Conservation (phyloP, 495 filamentous ascomycete genomes). For the Trichoderma gamsii region DNA sequence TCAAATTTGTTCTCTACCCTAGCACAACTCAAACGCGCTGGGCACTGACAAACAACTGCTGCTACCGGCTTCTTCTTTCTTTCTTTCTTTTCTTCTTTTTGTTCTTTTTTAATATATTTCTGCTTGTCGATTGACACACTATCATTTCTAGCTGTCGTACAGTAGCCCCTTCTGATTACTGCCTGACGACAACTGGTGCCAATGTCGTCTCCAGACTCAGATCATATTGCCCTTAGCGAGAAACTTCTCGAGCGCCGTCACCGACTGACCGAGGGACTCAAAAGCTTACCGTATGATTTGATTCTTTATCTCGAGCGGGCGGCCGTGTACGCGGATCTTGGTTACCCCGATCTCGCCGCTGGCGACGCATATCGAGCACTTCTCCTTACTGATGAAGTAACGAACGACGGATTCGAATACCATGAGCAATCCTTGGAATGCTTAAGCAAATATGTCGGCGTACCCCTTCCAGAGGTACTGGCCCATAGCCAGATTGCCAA, state of each 20-base stretch:
- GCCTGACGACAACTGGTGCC: neutral
- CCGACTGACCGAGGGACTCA: slow-evolving; percentile 42
- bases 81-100: neutral
- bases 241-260: slow-evolving; percentile 40
- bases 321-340: slow-evolving; percentile 61
- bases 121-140: neutral
- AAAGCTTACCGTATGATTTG: slow-evolving; percentile 65
- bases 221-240: neutral
- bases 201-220: slow-evolving; percentile 6
- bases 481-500: slow-evolving; percentile 37
- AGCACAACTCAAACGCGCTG: neutral
- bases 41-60: neutral
- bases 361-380: slow-evolving; percentile 89
- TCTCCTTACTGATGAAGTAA: slow-evolving; percentile 72
- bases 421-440: slow-evolving; percentile 49
- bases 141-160: neutral
- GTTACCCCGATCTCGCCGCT: slow-evolving; percentile 82
- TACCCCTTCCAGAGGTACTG: slow-evolving; percentile 32
- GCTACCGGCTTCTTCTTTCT: neutral
- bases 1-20: neutral
- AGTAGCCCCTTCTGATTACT: neutral
- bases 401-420: slow-evolving; percentile 62
- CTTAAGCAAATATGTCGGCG: slow-evolving; percentile 28
- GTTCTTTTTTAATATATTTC: neutral
- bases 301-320: slow-evolving; percentile 69